Base-by-base conservation (phyloP, 73 alveolate species). In the Paramecium sexaurelia region DNA sequence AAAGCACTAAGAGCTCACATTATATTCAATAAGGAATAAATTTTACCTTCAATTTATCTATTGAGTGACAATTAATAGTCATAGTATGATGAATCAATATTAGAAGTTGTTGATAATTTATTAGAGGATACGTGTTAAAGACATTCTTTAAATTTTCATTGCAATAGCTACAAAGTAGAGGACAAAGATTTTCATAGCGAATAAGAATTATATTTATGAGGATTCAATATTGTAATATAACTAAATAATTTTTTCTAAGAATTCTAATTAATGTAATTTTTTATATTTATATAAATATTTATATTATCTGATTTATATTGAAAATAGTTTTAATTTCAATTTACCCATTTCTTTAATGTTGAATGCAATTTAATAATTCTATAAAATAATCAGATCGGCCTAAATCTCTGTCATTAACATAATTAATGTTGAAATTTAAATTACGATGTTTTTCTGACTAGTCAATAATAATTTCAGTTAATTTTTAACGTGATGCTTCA, bases 1-100 rank as follows among this genome's bases (percentile, higher is more conserved):
- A 61, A 61, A 27, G 83, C 83, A 26, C 27, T 61, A 4, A 61
- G 83, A 61, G 83, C 83, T 2, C 83, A 61, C n/a, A 61, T 61
- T 11, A 32, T 61, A 26, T 61, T 61, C 26, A 26, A 61, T 61
- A 61, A 61, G 26, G 83, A 61, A 3, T 29, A 61, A 13, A 61
- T 29, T 24, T 29, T 61, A 29, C 83, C 83, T 61, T 61, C 83
- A 61, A 61, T 61, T 29, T 61, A 61, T 61, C 20, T 61, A 6
- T 32, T 61, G 22, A 61, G 83, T 32, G 83, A 61, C 20, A 26
- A 32, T 61, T 10, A 61, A 61, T 32, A 61, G 13, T 61, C 83
- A 11, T 8, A 61, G 26, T 9, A 61, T 61, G 83, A 61, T 29
- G 83, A 61, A 11, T 61, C 83, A 29, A 61, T 61, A 22, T 24